Evolutionary conservation across 2,329 filamentous ascomycete genomes (phyloP), one percentile per base, ranked within the genome.

Genomic region (Phoma sp.): DNA sequence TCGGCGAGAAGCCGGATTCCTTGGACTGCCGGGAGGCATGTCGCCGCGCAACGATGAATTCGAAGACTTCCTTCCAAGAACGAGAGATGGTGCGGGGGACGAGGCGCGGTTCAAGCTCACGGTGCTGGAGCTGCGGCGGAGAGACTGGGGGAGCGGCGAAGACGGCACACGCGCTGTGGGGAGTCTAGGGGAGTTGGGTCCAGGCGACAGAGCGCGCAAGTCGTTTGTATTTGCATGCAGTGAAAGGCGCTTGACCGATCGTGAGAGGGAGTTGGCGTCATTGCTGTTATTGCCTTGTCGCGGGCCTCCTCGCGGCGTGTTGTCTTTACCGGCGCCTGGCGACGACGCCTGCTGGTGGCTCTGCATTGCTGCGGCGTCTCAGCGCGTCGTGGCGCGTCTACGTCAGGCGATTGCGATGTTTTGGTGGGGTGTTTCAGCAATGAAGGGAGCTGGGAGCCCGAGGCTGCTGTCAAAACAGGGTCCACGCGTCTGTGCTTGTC

Each of bases 101-200:
- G 74, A 62, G 13, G 78, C 73, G 43, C 77, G 72, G 58, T 73
- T 74, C 41, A 76, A 43, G 66, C 76, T 79, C 62, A 77, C 58
- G 7, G 68, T 70, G 57, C 76, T 81, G 51, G 78, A 72, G 67
- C 78, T 80, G 48, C 80, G 74, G 50, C 71, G 74, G 27, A 78
- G 60, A 17, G 74, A 65, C 53, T 62, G 70, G 33, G 69, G 65
- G 9, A 66, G 61, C 35, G 71, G 69, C 29, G 74, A 72, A 1
- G 72, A 70, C 17, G 68, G 65, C 39, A 63, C 57, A 39, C 54
- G 50, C 17, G 65, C 65, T 35, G 61, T 53, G 35, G 57, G 47
- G 31, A 49, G 45, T 53, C 62, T 58, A 22, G 69, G 72, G 22
- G 71, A 72, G 38, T 61, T 57, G 1, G 64, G 47, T 25, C 62